phyloP scores from a whole-genome alignment of 2,329 filamentous ascomycete species.

The Clonostachys byssicola region DNA sequence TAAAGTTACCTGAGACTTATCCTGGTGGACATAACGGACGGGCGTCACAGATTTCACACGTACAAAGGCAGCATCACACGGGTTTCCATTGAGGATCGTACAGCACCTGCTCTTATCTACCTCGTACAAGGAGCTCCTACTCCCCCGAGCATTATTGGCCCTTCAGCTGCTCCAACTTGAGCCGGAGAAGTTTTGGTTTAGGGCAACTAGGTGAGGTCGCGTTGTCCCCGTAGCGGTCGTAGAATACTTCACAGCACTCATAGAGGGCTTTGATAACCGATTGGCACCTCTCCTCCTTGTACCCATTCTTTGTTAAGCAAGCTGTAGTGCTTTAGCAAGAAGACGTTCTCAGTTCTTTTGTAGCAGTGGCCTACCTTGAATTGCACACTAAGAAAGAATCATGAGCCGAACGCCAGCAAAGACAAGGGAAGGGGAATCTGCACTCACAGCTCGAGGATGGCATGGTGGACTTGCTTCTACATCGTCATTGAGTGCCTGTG shows the following conservation, averaged over 20 bases:
- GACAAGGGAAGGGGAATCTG: background rate
- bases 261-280: constrained; percentile 79
- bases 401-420: background rate
- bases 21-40: no score
- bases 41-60: no score
- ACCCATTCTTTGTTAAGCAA: constrained; percentile 80
- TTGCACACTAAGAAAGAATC: constrained; percentile 3
- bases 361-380: constrained; percentile 5
- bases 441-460: constrained; percentile 6
- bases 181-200: constrained; percentile 69
- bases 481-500: constrained; percentile 6
- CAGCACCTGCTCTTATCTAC: no score
- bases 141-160: constrained; percentile 18
- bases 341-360: background rate
- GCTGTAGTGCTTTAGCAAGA: constrained; percentile 42
- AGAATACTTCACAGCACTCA: constrained; percentile 89
- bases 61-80: no score
- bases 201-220: constrained; percentile 82
- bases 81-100: no score
- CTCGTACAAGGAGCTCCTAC: no score
- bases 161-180: constrained; percentile 80
- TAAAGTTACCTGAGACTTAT: constrained; percentile 54
- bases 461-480: constrained; percentile 6
- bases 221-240: constrained; percentile 71
- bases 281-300: constrained; percentile 81